phyloP scores from a whole-genome alignment of 345 rosid species.

The Aegle marmelos region DNA sequence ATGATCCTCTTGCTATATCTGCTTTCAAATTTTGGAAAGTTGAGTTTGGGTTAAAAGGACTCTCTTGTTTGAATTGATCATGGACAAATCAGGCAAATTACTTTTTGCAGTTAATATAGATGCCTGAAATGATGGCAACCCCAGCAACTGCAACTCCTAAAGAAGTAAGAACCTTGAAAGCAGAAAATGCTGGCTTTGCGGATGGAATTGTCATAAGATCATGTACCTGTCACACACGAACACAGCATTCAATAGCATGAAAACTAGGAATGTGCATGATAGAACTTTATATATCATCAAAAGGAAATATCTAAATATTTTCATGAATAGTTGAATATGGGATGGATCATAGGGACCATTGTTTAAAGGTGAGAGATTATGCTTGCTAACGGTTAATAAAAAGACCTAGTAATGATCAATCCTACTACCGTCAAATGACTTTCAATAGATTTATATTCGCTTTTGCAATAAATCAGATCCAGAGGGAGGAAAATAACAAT shows the following conservation, averaged over 20 bases:
- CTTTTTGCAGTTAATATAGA: slow-evolving; percentile 56
- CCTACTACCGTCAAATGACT: neutral
- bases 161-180: slow-evolving; percentile 54
- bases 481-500: neutral
- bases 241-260: neutral
- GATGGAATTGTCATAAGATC: slow-evolving; percentile 76
- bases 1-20: neutral
- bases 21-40: neutral
- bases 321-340: neutral
- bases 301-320: neutral
- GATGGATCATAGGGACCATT: too few relatives aligned
- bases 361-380: neutral
- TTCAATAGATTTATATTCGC: too few relatives aligned
- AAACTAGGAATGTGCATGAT: neutral
- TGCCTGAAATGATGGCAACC: slow-evolving; percentile 66
- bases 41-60: neutral
- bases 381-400: neutral
- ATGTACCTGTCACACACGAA: slow-evolving; percentile 37
- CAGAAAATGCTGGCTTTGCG: slow-evolving; percentile 37
- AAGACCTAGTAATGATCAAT: neutral
- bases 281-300: neutral
- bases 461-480: neutral
- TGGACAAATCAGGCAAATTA: slow-evolving; percentile 8
- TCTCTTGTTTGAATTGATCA: neutral
- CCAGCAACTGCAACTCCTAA: slow-evolving; percentile 69